Evolutionary conservation across 2,329 filamentous ascomycete genomes (phyloP).

Genomic region (Herpomyces periplanetae): DNA sequence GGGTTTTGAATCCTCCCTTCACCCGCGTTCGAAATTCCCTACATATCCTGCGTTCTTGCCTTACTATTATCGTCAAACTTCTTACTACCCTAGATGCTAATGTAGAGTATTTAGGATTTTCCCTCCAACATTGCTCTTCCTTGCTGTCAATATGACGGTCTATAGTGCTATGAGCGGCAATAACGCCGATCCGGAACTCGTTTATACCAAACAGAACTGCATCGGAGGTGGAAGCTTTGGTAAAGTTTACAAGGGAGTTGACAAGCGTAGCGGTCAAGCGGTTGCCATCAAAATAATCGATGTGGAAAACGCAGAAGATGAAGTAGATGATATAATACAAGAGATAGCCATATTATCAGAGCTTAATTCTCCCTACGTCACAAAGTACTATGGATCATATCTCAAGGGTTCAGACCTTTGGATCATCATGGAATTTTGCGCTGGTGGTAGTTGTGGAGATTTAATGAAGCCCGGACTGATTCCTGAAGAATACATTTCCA

Average conservation of each 20-base stretch:
- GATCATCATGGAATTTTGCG: slow-evolving; percentile 99
- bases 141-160: too few species aligned
- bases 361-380: slow-evolving; percentile 78
- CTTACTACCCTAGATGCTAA: too few species aligned
- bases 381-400: slow-evolving; percentile 88
- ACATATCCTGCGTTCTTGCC: too few species aligned
- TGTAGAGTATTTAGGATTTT: too few species aligned
- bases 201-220: slow-evolving; percentile 75
- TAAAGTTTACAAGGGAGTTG: slow-evolving; percentile 95
- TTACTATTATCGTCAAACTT: too few species aligned
- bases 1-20: too few species aligned
- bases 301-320: slow-evolving; percentile 91
- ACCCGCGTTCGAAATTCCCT: too few species aligned
- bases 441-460: slow-evolving; percentile 77
- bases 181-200: slow-evolving; percentile 62
- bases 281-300: slow-evolving; percentile 97
- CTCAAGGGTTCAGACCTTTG: slow-evolving; percentile 81
- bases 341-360: slow-evolving; percentile 92
- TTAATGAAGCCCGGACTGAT: slow-evolving; percentile 75
- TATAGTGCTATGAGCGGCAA: too few species aligned
- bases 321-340: slow-evolving; percentile 96
- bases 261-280: slow-evolving; percentile 62
- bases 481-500: slow-evolving; percentile 78
- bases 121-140: too few species aligned
- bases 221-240: slow-evolving; percentile 90